Conservation (phyloP, 139 green algal species). For the Auxenochlorella pyrenoidosa region DNA sequence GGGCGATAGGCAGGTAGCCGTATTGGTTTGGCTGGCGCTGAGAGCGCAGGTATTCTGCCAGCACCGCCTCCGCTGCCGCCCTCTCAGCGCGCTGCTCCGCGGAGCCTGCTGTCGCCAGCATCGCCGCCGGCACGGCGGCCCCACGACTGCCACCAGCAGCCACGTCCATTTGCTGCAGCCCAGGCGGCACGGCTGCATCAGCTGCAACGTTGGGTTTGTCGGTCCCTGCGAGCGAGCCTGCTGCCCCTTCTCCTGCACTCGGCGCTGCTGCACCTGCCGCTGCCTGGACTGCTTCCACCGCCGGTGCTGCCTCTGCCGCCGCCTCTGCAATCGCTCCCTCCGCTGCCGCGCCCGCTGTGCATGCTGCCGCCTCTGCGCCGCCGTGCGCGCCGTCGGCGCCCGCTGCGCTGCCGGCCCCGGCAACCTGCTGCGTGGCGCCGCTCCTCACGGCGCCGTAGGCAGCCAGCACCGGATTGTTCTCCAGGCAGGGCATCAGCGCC, state of each 20-base stretch:
- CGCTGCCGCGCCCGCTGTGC: not conserved
- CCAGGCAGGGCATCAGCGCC: conserved; percentile 56
- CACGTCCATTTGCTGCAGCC: not conserved
- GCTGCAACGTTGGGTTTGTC: not conserved
- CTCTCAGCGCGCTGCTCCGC: not conserved
- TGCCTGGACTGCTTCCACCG: not conserved
- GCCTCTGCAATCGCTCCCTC: not conserved
- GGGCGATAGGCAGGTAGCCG: conserved; percentile 55
- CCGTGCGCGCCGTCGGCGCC: too few relatives aligned
- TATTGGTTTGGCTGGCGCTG: conserved; percentile 48
- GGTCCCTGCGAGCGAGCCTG: too few relatives aligned
- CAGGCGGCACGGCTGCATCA: not conserved
- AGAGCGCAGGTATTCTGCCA: not conserved
- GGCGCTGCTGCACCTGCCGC: not conserved
- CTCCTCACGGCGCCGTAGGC: conserved; percentile 58
- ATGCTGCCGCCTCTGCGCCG: too few relatives aligned
- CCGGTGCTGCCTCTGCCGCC: not conserved
- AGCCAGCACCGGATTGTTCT: conserved; percentile 69
- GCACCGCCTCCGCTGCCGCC: not conserved
- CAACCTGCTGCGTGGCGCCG: not conserved
- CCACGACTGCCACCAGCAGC: not conserved
- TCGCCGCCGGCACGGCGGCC: not conserved
- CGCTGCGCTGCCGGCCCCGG: too few relatives aligned
- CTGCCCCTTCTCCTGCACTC: not conserved
- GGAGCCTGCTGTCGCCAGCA: not conserved